A percentile compares a stretch with the other conserved stretches of the same genome.
phyloP scores from a whole-genome alignment of 331 rosid species.

The Rhamnella rubrinervis region DNA sequence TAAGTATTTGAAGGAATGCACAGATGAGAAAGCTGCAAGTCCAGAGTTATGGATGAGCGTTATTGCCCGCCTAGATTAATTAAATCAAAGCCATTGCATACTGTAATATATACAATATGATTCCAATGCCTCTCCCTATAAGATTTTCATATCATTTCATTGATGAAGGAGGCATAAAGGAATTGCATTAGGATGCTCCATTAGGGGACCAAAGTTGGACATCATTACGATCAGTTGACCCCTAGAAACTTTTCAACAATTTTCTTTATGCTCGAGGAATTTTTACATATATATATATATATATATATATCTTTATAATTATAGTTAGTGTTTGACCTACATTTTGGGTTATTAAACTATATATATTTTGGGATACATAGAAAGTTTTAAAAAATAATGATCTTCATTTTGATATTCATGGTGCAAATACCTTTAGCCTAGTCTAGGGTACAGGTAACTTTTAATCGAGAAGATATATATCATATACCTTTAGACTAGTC shows the following conservation, averaged over 20 bases:
- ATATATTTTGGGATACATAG: too few species aligned
- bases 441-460: too few species aligned
- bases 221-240: conserved; percentile 34
- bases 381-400: too few species aligned
- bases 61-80: too few species aligned
- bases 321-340: conserved; percentile 34
- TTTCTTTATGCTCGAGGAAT: conserved; percentile 8
- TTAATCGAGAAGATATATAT: too few species aligned
- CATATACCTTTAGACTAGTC: too few species aligned
- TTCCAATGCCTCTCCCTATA: conserved; percentile 23
- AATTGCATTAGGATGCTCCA: conserved; percentile 37
- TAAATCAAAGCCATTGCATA: neutral
- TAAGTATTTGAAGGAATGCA: too few species aligned
- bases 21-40: too few species aligned
- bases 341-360: too few species aligned
- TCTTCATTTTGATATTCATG: too few species aligned
- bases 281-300: neutral
- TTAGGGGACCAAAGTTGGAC: conserved; percentile 23
- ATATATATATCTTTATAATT: neutral
- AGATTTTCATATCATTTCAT: neutral
- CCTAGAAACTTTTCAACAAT: conserved; percentile 24
- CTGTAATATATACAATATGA: neutral
- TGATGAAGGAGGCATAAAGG: conserved; percentile 16
- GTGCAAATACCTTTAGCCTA: too few species aligned
- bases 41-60: too few species aligned